phyloP scores from a whole-genome alignment of 1,284 basidiomycete genomes.

The Limonomyces culmigenus region DNA sequence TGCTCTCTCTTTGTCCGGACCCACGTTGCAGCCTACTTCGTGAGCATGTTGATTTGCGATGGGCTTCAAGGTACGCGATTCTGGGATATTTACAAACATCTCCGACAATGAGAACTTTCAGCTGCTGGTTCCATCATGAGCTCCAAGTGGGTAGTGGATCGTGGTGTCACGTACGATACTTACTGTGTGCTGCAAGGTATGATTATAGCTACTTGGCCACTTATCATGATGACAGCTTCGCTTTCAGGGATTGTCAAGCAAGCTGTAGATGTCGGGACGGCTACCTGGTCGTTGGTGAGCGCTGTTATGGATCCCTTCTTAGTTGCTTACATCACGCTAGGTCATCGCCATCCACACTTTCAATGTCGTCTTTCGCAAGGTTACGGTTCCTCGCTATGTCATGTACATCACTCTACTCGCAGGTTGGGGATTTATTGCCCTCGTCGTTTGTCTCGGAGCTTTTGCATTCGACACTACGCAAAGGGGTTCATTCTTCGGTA shows the following conservation, averaged over 20 bases:
- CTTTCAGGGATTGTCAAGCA: too few species aligned
- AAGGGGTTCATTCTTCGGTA: slow-evolving; percentile 28
- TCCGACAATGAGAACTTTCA: slow-evolving; percentile 8
- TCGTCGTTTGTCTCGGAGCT: slow-evolving; percentile 28
- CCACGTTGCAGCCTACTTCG: slow-evolving; percentile 31
- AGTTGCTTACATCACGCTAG: slow-evolving; percentile 13
- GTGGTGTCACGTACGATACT: slow-evolving; percentile 19
- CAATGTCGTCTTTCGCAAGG: slow-evolving; percentile 27
- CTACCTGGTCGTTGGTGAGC: slow-evolving; percentile 29
- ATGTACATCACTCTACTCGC: slow-evolving; percentile 21
- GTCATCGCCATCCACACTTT: slow-evolving; percentile 35
- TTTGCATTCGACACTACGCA: slow-evolving; percentile 16
- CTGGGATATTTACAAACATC: background rate
- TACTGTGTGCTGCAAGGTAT: slow-evolving; percentile 32
- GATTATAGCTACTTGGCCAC: too few species aligned
- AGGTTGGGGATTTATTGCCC: slow-evolving; percentile 25
- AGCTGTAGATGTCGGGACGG: slow-evolving; percentile 30
- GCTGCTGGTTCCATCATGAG: slow-evolving; percentile 35
- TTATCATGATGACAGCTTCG: too few species aligned
- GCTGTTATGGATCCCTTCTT: background rate
- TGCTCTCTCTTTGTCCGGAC: slow-evolving; percentile 27
- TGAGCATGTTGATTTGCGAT: slow-evolving; percentile 25
- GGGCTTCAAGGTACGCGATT: slow-evolving; percentile 18
- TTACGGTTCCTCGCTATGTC: slow-evolving; percentile 17
- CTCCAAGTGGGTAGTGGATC: slow-evolving; percentile 21